Percentiles rank a stretch among this genome's conserved stretches.
These are phyloP conservation scores for Eutrema salsugineum DNA, from an alignment of 441 rosid species.

Conservation along the genomic window DNA sequence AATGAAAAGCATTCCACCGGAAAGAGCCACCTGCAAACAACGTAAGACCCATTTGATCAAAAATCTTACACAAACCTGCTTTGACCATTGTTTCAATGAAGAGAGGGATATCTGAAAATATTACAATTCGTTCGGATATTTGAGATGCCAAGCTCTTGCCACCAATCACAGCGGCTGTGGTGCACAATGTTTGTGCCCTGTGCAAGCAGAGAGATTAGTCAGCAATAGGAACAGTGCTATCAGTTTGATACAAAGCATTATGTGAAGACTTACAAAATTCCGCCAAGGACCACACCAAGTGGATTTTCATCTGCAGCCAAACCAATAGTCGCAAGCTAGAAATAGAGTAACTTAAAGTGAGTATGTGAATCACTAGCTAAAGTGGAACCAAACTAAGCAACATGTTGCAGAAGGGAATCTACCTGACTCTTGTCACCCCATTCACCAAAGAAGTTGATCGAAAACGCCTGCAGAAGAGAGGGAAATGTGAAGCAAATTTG, in stretches of 20 bases:
- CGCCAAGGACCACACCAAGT: constrained; percentile 78
- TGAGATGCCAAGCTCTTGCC: constrained; percentile 91
- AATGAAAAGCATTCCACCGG: constrained; percentile 78
- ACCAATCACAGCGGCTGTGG: constrained; percentile 80
- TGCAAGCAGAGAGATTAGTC: not conserved
- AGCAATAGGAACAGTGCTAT: not conserved
- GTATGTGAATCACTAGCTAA: constrained; percentile 2
- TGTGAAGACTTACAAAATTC: constrained; percentile 52
- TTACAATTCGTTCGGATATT: constrained; percentile 85
- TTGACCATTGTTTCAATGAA: not conserved
- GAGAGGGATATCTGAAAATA: not conserved
- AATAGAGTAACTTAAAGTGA: not conserved
- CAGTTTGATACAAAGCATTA: not conserved
- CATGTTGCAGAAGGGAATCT: not conserved
- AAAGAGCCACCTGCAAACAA: constrained; percentile 62
- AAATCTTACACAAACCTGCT: not conserved
- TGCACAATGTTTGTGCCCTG: constrained; percentile 85
- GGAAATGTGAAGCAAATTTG: not conserved
- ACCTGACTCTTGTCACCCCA: constrained; percentile 98
- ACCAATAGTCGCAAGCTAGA: constrained; percentile 85
- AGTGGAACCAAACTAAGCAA: not conserved
- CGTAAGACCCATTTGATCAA: not conserved
- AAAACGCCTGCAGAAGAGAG: constrained; percentile 63
- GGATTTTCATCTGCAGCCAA: constrained; percentile 93
- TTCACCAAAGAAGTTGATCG: constrained; percentile 87